Evolutionary conservation across 306 rosid species (phyloP), one percentile per base, ranked within the genome.

Genomic region (Cicer pinnatifidum): DNA sequence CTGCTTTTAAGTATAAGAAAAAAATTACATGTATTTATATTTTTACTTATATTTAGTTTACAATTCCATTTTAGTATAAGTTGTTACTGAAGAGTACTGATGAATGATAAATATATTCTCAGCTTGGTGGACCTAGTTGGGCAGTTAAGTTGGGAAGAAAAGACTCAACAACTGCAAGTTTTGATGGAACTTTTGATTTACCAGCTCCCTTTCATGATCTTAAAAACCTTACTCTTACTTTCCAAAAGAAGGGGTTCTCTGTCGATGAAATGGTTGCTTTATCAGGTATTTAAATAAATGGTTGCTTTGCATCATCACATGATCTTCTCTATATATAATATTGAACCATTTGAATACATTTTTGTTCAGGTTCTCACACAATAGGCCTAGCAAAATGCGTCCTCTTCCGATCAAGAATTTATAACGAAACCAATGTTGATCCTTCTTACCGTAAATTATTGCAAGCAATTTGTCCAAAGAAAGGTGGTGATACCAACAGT

Each of bases 71-170:
- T 41, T 41, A 6, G 9, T 44, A 44, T 44, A 7, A 3, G 10
- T 56, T 43, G 11, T 23, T 5, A 73, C 35, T 63, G 6, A 63
- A 6, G 9, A 51, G 13, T 13, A n/a, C 1, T 48, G 6, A 48
- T 69, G 10, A 3, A 38, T 59, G 64, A n/a, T 7, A 3, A 69
- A 78, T 17, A 8, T 10, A 38, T 72, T 60, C 0, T 13, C 72
- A 89, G 94, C 76, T 89, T 47, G 80, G 89, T 46, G 93, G 90
- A 61, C 54, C 28, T 2, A 11, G 47, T 33, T 89, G 89, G 85
- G 37, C 13, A 1, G 89, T 82, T 12, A 28, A 0, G 33, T 11
- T 87, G 53, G 94, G 87, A 0, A 85, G 89, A 89, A 78, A 82
- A 76, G 94, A 89, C 71, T 80, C 94, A 5, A 82, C 84, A 19